These are phyloP conservation scores for Tylopilus sp. DNA, from an alignment of 1,284 basidiomycete species.

Conservation along the genomic window DNA sequence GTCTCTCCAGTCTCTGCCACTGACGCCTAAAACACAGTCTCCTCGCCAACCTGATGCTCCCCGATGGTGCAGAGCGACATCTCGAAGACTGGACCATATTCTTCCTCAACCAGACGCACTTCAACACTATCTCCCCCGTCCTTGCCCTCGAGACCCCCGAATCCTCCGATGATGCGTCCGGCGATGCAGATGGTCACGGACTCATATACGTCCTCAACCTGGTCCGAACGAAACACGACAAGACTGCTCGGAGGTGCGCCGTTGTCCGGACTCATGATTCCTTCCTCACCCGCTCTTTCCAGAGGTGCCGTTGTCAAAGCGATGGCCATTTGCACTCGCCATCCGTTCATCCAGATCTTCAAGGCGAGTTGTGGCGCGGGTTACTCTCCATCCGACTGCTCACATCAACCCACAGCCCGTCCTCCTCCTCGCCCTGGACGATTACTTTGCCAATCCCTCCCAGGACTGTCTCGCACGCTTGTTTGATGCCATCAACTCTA, in stretches of 20 bases:
- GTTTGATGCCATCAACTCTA: constrained; percentile 93
- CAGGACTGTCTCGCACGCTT: constrained; percentile 89
- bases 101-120: constrained; percentile 93
- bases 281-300: constrained; percentile 13
- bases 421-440: constrained; percentile 93
- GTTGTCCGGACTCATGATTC: constrained; percentile 13
- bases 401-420: constrained; percentile 73
- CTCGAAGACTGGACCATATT: constrained; percentile 99
- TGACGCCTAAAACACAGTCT: constrained; percentile 65
- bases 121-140: constrained; percentile 88
- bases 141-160: constrained; percentile 77
- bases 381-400: constrained; percentile 6
- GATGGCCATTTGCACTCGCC: constrained; percentile 94
- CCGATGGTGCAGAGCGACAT: constrained; percentile 96
- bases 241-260: constrained; percentile 82
- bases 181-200: constrained; percentile 56
- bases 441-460: constrained; percentile 92
- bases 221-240: constrained; percentile 96
- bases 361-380: constrained; percentile 68
- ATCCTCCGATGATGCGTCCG: constrained; percentile 54
- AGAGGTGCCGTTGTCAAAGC: constrained; percentile 97
- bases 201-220: constrained; percentile 94
- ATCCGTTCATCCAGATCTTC: constrained; percentile 98
- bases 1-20: not conserved
- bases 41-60: constrained; percentile 97